Base-by-base conservation (phyloP, 2,329 filamentous ascomycete genomes). In the Trematosphaeria pertusa region DNA sequence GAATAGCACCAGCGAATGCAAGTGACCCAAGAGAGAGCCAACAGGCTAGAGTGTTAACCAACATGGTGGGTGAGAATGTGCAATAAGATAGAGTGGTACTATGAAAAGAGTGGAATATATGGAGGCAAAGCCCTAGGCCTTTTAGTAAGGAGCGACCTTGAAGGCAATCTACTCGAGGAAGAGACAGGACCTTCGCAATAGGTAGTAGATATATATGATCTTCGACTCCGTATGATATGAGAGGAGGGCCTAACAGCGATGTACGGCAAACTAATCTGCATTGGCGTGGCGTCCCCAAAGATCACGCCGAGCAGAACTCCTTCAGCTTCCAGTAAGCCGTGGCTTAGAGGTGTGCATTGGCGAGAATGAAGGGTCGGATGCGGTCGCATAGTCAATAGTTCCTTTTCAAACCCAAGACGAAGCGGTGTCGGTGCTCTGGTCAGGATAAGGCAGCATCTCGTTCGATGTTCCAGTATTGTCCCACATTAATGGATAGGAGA, bases 1-100 rank as follows among this genome's bases (percentile, higher is more conserved):
- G 67, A 35, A 68, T 55, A 10, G 46, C 47, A 43, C 52, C 54
- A 19, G 58, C 62, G 33, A 66, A 33, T 22, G 65, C 54, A 37
- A 64, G 42, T 15, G 67, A 63, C 17, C 59, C 57, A 22, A 62
- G 37, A 22, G 58, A 59, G 18, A 70, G 52, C 57, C 60, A 67
- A 37, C 48, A 52, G 37, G 53, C 53, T 49, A 63, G 39, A 17
- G 48, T 55, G 15, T 50, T 43, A 8, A 68, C 36, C 41, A 69
- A 53, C 66, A 70, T 70, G 21, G 21, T 56, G 37, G 37, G 42
- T 21, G 22, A 44, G 18, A 46, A 39, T 50, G 39, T 31, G 51
- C 55, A 43, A 37, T 50, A 41, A 41, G 12, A 32, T 36, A 32
- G 18, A 30, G 20, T 37, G 5, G 18, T 47, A 37, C 26, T 19